Evolutionary conservation across 208 protist species (phyloP), one percentile per base, ranked within the genome.

Genomic region (Acanthamoeba polyphaga): DNA sequence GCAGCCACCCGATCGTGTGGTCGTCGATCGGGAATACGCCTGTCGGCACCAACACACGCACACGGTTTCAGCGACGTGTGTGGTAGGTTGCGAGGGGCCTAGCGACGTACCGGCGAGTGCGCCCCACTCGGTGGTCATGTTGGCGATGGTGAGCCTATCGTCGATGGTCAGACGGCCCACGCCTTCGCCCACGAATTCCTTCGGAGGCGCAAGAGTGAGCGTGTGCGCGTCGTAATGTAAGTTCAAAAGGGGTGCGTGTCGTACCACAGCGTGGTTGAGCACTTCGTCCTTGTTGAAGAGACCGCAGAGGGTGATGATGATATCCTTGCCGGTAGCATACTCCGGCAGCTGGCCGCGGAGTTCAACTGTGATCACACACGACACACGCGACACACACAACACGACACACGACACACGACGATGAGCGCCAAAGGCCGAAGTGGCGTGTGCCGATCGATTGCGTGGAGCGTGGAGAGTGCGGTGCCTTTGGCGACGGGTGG

Each of bases 71-170:
- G 38, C 38, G 38, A 38, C 38, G 5, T 5, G 5, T 12, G 12
- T 12, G 51, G 12, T 15, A 55, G 5, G 51, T 55, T 15, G 55
- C 6, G 27, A 6, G 5, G 10, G 6, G 78, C 78, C 5, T 32
- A 7, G 78, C 5, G 27, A 60, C n/a, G 60, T 90, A 68, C 60
- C 87, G 15, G 96, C 97, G 5, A 97, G 78, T 15, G 96, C 96
- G 27, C 97, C 97, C 97, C 97, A 98, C 84, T 98, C 97, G 13
- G 97, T 98, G 13, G 97, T 98, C 97, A 98, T 98, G 84, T 98
- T 98, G 13, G 97, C 96, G 62, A 98, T 96, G n/a, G 97, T 96
- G 19, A 98, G 94, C 22, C 97, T 95, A 43, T 98, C 97, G 82
- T 98, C 97, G 43, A 98, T 92, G 22, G 97, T 96, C 10, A 98